Base-by-base conservation (phyloP, 1,139 yeast species). In the Zhuliangozyma blackwelliae region DNA sequence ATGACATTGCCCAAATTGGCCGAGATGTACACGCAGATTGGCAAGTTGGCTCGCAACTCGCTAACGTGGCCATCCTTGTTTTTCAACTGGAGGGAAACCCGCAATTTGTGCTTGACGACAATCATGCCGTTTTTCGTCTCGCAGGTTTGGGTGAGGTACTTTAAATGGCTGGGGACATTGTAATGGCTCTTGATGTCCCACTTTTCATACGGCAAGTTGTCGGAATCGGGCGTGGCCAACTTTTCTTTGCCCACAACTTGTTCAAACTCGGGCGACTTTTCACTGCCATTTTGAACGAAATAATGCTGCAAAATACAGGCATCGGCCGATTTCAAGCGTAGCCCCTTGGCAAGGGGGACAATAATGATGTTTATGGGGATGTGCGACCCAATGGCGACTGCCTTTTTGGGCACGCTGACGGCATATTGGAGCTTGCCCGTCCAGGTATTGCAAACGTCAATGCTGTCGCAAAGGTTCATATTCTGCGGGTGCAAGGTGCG, bases 41-140 rank as follows among this genome's bases (percentile, higher is more conserved):
- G 89, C 34, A 83, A 58, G 32, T 82, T 79, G 3, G 89, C 86
- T 32, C 87, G 62, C 25, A 82, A 59, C 56, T 83, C 90, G 41
- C 85, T 79, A 6, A 75, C 65, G 50, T 79, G 85, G 2, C 87
- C 86, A 43, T 73, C 79, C 2, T 75, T 65, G 50, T 82, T 82
- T 23, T 72, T 63, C 32, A 83, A 55, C 37, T 75, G 75, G 21
- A 82, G 70, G 3, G 69, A 68, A 16, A 82, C 60, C 40, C 82
- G 72, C 32, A 83, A 52, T 47, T 82, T 70, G 54, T 83, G 90
- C 40, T 77, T 72, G 6, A 81, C 82, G 40, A 68, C 72, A 35
- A 81, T 63, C 38, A 76, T 52, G 21, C 68, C 71, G 34, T 68
- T 61, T 36, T 68, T 67, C 31, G 78, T 57, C 12, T 68, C 68